These are phyloP conservation scores for Mycena epipterygia DNA, from an alignment of 768 basidiomycete species.

Conservation along the genomic window DNA sequence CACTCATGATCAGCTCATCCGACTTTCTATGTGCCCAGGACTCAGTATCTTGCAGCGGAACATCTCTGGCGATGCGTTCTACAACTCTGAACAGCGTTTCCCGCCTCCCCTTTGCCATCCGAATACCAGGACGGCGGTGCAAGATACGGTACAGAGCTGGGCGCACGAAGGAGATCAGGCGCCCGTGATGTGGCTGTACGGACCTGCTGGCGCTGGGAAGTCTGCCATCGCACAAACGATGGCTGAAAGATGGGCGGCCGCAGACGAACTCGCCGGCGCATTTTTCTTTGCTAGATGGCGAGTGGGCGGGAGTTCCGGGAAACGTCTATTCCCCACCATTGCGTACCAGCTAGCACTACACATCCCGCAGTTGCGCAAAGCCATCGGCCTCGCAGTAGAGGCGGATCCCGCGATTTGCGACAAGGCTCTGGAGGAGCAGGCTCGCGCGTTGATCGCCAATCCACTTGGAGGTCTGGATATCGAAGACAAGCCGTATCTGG, in stretches of 20 bases:
- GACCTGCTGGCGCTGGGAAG: conserved; percentile 6
- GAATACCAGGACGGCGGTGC: background rate
- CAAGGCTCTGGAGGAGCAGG: conserved; percentile 5
- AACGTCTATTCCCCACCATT: background rate
- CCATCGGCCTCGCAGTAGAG: conserved; percentile 1
- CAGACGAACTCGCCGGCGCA: background rate
- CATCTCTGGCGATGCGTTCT: background rate
- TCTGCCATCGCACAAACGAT: conserved; percentile 9
- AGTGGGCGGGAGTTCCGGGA: background rate
- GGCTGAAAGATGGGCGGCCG: background rate
- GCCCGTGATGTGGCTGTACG: conserved; percentile 7
- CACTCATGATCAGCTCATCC: no score
- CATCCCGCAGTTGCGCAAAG: background rate
- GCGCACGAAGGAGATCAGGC: background rate
- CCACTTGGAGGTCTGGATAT: background rate
- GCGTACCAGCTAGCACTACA: conserved; percentile 8
- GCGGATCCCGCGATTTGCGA: conserved; percentile 1
- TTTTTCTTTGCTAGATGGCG: conserved; percentile 7
- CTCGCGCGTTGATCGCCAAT: background rate
- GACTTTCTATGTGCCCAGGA: background rate
- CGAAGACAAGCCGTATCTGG: background rate
- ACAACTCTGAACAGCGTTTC: conserved; percentile 10
- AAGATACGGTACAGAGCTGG: background rate
- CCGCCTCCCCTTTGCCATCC: conserved; percentile 5
- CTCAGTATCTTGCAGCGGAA: background rate